phyloP scores from a whole-genome alignment of 2,329 filamentous ascomycete genomes.

The Pseudocercospora fuligena region DNA sequence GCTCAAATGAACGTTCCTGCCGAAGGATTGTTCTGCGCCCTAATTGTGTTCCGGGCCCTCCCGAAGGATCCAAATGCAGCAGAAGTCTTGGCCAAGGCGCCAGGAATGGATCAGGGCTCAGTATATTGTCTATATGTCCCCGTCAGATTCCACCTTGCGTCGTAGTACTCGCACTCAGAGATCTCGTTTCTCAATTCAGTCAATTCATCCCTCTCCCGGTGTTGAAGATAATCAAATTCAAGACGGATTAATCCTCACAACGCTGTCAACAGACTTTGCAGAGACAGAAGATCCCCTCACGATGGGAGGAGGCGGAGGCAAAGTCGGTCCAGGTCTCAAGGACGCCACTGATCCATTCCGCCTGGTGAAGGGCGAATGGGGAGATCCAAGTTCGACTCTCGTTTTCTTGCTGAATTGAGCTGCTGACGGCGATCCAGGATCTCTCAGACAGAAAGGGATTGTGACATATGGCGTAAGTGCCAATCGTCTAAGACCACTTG shows the following conservation, averaged over 20 bases:
- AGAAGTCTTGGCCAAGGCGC: neutral
- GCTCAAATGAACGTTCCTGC: neutral
- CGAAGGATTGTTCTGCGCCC: neutral
- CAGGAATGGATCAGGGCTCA: neutral
- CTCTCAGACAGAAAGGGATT: conserved; percentile 62
- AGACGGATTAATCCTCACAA: neutral
- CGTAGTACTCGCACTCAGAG: too few relatives aligned
- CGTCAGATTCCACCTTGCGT: too few relatives aligned
- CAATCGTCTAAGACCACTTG: conserved; percentile 88
- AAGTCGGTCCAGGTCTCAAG: conserved; percentile 7
- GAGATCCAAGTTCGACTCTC: conserved; percentile 10
- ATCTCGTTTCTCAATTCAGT: too few relatives aligned
- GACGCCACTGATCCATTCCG: conserved; percentile 10
- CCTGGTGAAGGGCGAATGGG: conserved; percentile 24
- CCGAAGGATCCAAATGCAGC: neutral
- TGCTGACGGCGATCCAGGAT: conserved; percentile 41
- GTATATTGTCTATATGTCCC: too few relatives aligned
- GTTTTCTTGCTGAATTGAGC: neutral
- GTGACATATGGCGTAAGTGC: conserved; percentile 74
- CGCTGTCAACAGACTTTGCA: neutral
- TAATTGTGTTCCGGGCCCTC: neutral
- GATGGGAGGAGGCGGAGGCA: conserved; percentile 2
- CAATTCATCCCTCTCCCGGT: neutral
- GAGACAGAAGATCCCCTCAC: neutral
- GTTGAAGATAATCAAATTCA: too few relatives aligned